Evolutionary conservation across 768 basidiomycete species (phyloP).

Genomic region (Mycena vitilis): DNA sequence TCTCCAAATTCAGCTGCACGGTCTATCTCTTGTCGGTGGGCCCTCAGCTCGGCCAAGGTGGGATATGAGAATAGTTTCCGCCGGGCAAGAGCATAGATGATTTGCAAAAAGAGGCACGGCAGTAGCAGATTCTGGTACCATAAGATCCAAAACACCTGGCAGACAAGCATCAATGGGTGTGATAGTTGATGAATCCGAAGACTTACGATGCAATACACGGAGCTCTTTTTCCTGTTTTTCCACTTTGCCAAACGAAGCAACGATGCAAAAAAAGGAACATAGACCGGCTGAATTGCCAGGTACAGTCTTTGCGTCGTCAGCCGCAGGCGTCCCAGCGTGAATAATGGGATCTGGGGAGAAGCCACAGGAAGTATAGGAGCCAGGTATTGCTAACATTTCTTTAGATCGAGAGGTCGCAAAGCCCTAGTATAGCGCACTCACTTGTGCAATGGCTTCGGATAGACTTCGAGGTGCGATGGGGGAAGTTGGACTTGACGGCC

Average conservation of each 20-base stretch:
- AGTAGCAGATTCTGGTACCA: constrained; percentile 72
- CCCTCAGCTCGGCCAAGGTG: constrained; percentile 62
- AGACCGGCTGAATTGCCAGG: constrained; percentile 61
- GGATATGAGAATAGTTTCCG: constrained; percentile 67
- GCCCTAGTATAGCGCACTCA: constrained; percentile 26
- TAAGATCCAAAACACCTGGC: constrained; percentile 69
- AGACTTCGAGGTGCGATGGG: constrained; percentile 23
- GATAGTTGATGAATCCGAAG: neutral
- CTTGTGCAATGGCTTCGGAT: constrained; percentile 45
- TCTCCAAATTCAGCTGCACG: constrained; percentile 66
- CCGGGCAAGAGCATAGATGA: constrained; percentile 61
- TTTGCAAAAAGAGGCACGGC: constrained; percentile 60
- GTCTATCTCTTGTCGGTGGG: constrained; percentile 60
- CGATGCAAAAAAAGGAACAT: constrained; percentile 55
- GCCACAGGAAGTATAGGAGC: constrained; percentile 60
- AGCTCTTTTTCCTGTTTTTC: constrained; percentile 61
- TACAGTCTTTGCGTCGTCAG: constrained; percentile 67
- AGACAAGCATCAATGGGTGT: neutral
- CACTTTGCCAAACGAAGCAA: constrained; percentile 64
- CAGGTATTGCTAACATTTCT: constrained; percentile 48
- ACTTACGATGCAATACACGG: constrained; percentile 58
- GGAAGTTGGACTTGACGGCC: constrained; percentile 9
- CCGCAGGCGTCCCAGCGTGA: constrained; percentile 66
- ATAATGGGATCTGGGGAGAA: constrained; percentile 53
- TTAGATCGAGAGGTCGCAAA: constrained; percentile 2